Base-by-base conservation (phyloP, 2,329 filamentous ascomycete species). In the Monosporascus sp. region DNA sequence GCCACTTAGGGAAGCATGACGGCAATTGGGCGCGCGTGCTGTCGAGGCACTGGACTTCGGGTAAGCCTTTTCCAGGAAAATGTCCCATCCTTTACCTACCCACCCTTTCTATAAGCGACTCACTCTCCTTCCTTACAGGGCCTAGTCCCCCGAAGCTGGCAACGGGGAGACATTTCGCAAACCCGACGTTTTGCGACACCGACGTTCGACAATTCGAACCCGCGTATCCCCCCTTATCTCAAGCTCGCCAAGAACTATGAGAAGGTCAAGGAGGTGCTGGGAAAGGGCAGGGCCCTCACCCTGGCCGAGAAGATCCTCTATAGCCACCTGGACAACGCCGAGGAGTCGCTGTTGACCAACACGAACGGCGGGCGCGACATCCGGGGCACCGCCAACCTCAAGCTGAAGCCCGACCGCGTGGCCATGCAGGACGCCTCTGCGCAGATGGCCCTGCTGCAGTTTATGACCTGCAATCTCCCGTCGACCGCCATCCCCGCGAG, bases 351-450 rank as follows among this genome's bases (percentile, higher is more conserved):
- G 51, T 78, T 96, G 56, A 84, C 82, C 51, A 84, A 85, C 66
- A 97, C 92, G 49, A 82, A 90, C 72, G 90, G 92, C 80, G 93
- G 92, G 61, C 82, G 82, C 50, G 82, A 87, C 65, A 87, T 99
- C 57, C 85, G 94, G 43, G 93, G 93, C 61, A 85, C 85, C 67
- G 92, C 91, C 49, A 97, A 96, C 70, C 80, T 99, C 73, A 96
- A 96, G 78, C 87, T 99, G 72, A 96, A 96, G 74, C 94, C 94
- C 22, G 94, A 99, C 72, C 85, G 94, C 51, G 94, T 97, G 63
- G 95, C 95, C 60, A 99, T 99, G 94, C 94, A 99, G 74, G 94
- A 99, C 77, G 94, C 94, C 15, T 96, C 91, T 31, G 94, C 94
- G 6, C 94, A 99, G 76, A 99, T 99, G 94, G 94, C 94, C 2